phyloP scores from a whole-genome alignment of 768 basidiomycete genomes.

The Rhizopogon salebrosus region DNA sequence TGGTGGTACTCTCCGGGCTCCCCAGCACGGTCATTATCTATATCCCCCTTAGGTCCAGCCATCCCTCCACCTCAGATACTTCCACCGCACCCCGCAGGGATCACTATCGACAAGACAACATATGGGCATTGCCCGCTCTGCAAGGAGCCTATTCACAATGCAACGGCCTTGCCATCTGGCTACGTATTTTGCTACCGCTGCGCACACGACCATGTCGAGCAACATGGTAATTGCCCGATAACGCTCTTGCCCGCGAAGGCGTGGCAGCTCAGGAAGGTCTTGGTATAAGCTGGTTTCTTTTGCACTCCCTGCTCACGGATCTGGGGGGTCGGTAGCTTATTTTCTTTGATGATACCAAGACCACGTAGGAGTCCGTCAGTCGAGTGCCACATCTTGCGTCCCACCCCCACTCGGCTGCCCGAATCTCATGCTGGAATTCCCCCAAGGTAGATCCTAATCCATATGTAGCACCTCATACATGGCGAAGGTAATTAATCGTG shows the following conservation, averaged over 20 bases:
- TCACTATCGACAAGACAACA: slow-evolving; percentile 52
- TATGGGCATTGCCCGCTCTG: slow-evolving; percentile 91
- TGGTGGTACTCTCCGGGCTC: slow-evolving; percentile 99
- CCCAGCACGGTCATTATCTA: slow-evolving; percentile 69
- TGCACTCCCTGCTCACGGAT: background rate
- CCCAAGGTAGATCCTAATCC: no score
- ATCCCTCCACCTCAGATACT: slow-evolving; percentile 76
- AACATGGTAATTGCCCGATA: slow-evolving; percentile 77
- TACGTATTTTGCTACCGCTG: slow-evolving; percentile 96
- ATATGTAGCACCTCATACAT: no score
- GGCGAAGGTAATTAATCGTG: no score
- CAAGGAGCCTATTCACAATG: slow-evolving; percentile 66
- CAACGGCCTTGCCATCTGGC: slow-evolving; percentile 85
- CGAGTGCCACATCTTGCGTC: no score
- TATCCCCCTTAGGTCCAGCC: slow-evolving; percentile 57
- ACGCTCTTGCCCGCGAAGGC: slow-evolving; percentile 70
- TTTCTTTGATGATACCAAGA: no score
- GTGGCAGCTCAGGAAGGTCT: slow-evolving; percentile 85
- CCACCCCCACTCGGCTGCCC: no score
- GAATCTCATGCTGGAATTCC: no score
- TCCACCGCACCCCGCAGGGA: slow-evolving; percentile 66
- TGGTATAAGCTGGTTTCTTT: slow-evolving; percentile 47
- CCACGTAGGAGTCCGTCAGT: no score
- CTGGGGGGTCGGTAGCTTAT: no score
- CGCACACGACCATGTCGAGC: slow-evolving; percentile 77